Evolutionary conservation across 108 stramenopile genomes (phyloP), one percentile per base, ranked within the genome.

Genomic region (Mayamaea pseudoterrestris): DNA sequence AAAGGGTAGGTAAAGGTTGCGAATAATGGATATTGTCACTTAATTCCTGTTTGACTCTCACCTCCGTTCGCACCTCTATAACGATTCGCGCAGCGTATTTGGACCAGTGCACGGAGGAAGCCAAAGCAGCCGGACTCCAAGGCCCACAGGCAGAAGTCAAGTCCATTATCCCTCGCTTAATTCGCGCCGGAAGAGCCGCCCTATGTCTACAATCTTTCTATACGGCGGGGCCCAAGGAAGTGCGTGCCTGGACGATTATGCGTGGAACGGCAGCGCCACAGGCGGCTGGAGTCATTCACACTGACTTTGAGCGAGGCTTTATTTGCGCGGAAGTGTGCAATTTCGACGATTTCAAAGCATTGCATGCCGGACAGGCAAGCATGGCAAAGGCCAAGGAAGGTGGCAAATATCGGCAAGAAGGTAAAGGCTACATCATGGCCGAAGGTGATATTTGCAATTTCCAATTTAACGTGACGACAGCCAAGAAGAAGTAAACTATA

Each of bases 231-330:
- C 88, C 87, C 31, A 94, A 96, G 51, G 99, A 99, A 74, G 97
- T 99, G 4, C 66, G 94, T 18, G 94, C 95, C 13, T 99, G 99
- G 99, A 98, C 96, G 13, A 92, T 99, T 47, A 90, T 93, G 77
- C 74, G 81, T 61, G 93, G 93, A 20, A 76, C 88, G 29, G 44
- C 74, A 12, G 93, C 94, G 32, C 95, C 93, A 3, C 90, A 95
- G 57, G 95, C 93, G n/a, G 94, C 96, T 27, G 97, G 96, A 26
- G 92, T 92, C 23, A 99, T 99, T 58, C 99, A 98, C 69, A 85
- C 92, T 2, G 99, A 99, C 64, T 98, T 99, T 60, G 99, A 98
- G 71, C 70, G 94, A 41, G 97, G 97, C 29, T 99, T 99, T 63
- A 99, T 99, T 72, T 93, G 91, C 57, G 99, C 97, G 3, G 99